Percentiles rank a stretch among this genome's conserved stretches.
These are phyloP conservation scores for Triglochin maritima DNA, from an alignment of 106 monocot species.

Conservation along the genomic window DNA sequence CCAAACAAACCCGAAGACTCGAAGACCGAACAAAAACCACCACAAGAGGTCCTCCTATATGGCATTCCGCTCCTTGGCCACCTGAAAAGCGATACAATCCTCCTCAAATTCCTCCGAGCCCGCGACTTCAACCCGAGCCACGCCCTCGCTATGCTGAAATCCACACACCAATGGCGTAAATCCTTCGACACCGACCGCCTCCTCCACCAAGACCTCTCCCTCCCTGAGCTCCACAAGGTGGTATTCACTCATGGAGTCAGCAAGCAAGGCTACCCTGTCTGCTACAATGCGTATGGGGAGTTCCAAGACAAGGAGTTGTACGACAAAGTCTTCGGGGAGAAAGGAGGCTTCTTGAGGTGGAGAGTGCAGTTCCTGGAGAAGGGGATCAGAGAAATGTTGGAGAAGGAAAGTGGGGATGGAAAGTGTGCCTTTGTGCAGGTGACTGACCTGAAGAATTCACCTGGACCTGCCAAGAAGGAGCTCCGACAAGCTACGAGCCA, in stretches of 20 bases:
- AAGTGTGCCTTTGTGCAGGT: conserved; percentile 42
- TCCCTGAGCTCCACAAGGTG: conserved; percentile 23
- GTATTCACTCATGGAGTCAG: conserved; percentile 36
- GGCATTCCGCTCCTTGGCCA: conserved; percentile 14
- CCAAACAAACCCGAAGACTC: background rate
- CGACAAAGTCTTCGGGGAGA: conserved; percentile 30
- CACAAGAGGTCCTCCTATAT: conserved; percentile 16
- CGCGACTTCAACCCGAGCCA: conserved; percentile 26
- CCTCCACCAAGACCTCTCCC: conserved; percentile 19
- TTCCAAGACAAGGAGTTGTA: conserved; percentile 46
- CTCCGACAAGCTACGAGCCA: conserved; percentile 30
- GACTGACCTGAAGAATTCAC: conserved; percentile 40
- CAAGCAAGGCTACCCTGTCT: conserved; percentile 38
- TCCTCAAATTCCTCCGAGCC: conserved; percentile 29
- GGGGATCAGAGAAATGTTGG: conserved; percentile 35
- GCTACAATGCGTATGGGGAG: conserved; percentile 56
- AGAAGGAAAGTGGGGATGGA: conserved; percentile 23
- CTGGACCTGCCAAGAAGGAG: conserved; percentile 27
- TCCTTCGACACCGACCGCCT: conserved; percentile 18
- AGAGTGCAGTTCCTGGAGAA: conserved; percentile 47
- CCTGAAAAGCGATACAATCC: conserved; percentile 22
- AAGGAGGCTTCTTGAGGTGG: conserved; percentile 43
- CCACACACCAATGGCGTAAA: conserved; percentile 16
- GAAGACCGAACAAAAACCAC: conserved; percentile 6
- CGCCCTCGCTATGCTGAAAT: conserved; percentile 22